Evolutionary conservation across 352 stramenopile species (phyloP), one percentile per base, ranked within the genome.

Genomic region (Phytopythium sindhum): DNA sequence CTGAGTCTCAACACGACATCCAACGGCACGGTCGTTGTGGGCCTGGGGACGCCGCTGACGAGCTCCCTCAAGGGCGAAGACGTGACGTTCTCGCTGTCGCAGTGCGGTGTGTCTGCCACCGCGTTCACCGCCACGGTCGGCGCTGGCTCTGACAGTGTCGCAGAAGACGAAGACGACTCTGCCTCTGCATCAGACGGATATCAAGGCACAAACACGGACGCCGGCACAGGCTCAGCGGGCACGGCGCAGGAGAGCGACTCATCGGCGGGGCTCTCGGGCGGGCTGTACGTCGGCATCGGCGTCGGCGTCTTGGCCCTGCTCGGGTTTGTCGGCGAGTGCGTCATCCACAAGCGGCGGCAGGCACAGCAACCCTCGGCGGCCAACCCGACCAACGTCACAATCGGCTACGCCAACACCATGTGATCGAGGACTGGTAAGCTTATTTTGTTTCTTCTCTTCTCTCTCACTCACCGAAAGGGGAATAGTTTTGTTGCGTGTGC

Each of bases 271-370:
- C 77, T 95, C 3, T 80, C 83, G 4, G 72, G 81, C 42, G 82
- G 84, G n/a, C 61, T 91, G 47, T 77, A 89, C 59, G 80, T 92
- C 56, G 86, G 64, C 41, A 88, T 91, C 53, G 78, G 71, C 29
- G 83, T 95, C n/a, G 84, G 73, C 14, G 72, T 75, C 19, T 67
- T 93, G 37, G 86, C 86, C 3, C 11, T 88, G 19, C 58, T 73
- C 1, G 86, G 84, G 29, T 95, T 95, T 60, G 39, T 84, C 17
- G 80, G 90, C 55, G 86, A 95, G 65, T 92, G 78, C 64, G 60
- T 62, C 45, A 68, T 88, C 66, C 86, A 95, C 74, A 90, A 90
- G 57, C 76, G 75, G 68, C 78, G 77, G 42, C 76, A 91, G 68
- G 56, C 61, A 19, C 23, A 42, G 41, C 56, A 61, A 21, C 56